Conservation (phyloP, 2,329 filamentous ascomycete species). For the Nothophaeocryptopus gaeumannii region DNA sequence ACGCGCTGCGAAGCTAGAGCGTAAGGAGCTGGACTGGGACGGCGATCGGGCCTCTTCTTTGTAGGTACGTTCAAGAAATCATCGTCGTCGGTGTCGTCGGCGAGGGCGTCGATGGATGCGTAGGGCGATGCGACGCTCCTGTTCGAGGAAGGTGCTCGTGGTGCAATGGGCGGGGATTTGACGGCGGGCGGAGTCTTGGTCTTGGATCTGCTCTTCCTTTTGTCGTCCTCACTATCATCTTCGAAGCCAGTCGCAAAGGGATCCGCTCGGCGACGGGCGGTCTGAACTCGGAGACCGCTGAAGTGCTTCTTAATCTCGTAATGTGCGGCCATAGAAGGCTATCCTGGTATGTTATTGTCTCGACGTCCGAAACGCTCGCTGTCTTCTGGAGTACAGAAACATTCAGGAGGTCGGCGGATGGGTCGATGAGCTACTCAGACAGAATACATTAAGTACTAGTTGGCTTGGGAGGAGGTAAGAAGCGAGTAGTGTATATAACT, state of each 20-base stretch:
- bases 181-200: conserved; percentile 24
- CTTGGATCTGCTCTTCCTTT: conserved; percentile 26
- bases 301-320: conserved; percentile 34
- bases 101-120: conserved; percentile 20
- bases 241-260: conserved; percentile 36
- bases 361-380: no score
- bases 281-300: conserved; percentile 32
- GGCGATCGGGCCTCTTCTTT: conserved; percentile 25
- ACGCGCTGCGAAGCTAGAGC: conserved; percentile 19
- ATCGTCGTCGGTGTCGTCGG: conserved; percentile 29
- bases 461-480: no score
- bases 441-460: no score
- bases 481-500: no score
- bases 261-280: conserved; percentile 28
- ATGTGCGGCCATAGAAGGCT: conserved; percentile 31
- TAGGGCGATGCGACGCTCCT: conserved; percentile 18
- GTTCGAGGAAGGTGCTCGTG: conserved; percentile 12
- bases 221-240: conserved; percentile 32
- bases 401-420: no score
- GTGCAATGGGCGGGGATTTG: conserved; percentile 15
- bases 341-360: conserved; percentile 2
- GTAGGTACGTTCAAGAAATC: conserved; percentile 27
- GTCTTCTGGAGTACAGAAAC: no score
- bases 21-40: conserved; percentile 30
- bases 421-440: no score